Evolutionary conservation across 768 basidiomycete genomes (phyloP).

Genomic region (Suillus variegatus): DNA sequence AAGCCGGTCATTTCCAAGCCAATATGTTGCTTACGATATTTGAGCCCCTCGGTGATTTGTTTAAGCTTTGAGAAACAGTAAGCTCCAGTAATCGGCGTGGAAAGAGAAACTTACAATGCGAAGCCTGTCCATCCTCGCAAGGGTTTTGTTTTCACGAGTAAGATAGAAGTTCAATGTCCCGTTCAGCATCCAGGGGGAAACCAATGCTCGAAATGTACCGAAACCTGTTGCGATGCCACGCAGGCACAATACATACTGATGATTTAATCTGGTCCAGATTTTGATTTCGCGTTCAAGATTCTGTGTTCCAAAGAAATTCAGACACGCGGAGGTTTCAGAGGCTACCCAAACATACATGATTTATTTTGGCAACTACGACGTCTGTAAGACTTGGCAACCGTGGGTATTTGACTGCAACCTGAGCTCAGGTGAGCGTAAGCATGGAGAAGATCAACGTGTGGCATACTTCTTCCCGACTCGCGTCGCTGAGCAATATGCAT

Average conservation of each 20-base stretch:
- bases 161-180: constrained; percentile 36
- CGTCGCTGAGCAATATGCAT: constrained; percentile 15
- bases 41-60: constrained; percentile 19
- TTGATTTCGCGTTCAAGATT: constrained; percentile 23
- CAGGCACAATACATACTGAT: constrained; percentile 23
- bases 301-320: constrained; percentile 14
- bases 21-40: constrained; percentile 14
- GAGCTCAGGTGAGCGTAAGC: neutral
- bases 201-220: constrained; percentile 25
- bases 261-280: constrained; percentile 21
- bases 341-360: neutral
- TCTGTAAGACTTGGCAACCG: neutral
- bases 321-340: neutral
- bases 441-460: neutral
- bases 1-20: too few relatives aligned
- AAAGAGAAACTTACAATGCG: constrained; percentile 14
- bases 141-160: neutral
- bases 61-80: neutral
- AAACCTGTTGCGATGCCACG: constrained; percentile 20
- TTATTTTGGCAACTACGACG: neutral
- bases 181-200: constrained; percentile 43
- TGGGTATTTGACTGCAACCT: constrained; percentile 11
- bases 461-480: neutral
- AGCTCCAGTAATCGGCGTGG: neutral
- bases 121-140: constrained; percentile 1